phyloP scores from a whole-genome alignment of 2,329 filamentous ascomycete genomes.

The Alternaria arbusti region DNA sequence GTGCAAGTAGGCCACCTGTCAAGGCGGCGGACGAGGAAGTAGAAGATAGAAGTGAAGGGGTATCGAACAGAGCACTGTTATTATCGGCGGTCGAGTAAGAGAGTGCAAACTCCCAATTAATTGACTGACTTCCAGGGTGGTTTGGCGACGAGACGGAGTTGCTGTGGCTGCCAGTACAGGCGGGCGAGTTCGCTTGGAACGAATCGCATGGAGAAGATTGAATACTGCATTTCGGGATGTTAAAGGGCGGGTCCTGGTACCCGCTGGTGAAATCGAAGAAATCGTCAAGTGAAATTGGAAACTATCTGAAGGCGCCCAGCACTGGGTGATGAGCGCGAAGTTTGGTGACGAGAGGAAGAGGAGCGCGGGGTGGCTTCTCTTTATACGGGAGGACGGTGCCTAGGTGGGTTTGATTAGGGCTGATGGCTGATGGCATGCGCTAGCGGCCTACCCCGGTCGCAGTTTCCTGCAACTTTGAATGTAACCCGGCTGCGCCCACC shows the following conservation, averaged over 20 bases:
- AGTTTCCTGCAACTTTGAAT: slow-evolving; percentile 25
- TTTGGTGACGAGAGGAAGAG: slow-evolving; percentile 30
- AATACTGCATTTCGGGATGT: slow-evolving; percentile 42
- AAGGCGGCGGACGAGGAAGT: slow-evolving; percentile 32
- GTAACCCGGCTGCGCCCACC: slow-evolving; percentile 2
- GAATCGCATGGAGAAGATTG: slow-evolving; percentile 29
- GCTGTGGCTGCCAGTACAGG: slow-evolving; percentile 38
- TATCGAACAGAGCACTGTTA: slow-evolving; percentile 22
- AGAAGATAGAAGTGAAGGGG: slow-evolving; percentile 27
- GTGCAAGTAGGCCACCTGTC: slow-evolving; percentile 20
- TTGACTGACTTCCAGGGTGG: slow-evolving; percentile 33
- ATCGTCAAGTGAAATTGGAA: slow-evolving; percentile 47
- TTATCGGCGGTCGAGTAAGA: slow-evolving; percentile 34
- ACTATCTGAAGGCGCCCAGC: slow-evolving; percentile 41
- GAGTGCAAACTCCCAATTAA: slow-evolving; percentile 38
- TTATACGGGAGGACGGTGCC: slow-evolving; percentile 20
- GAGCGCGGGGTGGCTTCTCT: slow-evolving; percentile 23
- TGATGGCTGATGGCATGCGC: slow-evolving; percentile 6
- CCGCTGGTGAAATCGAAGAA: slow-evolving; percentile 46
- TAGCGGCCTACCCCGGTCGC: slow-evolving; percentile 15
- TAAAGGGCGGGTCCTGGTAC: slow-evolving; percentile 41
- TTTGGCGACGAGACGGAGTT: slow-evolving; percentile 23
- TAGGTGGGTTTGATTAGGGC: neutral
- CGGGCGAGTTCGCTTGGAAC: slow-evolving; percentile 21
- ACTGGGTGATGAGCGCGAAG: slow-evolving; percentile 43